Evolutionary conservation across 2,329 filamentous ascomycete genomes (phyloP), one percentile per base, ranked within the genome.

Genomic region (Bisporella sp.): DNA sequence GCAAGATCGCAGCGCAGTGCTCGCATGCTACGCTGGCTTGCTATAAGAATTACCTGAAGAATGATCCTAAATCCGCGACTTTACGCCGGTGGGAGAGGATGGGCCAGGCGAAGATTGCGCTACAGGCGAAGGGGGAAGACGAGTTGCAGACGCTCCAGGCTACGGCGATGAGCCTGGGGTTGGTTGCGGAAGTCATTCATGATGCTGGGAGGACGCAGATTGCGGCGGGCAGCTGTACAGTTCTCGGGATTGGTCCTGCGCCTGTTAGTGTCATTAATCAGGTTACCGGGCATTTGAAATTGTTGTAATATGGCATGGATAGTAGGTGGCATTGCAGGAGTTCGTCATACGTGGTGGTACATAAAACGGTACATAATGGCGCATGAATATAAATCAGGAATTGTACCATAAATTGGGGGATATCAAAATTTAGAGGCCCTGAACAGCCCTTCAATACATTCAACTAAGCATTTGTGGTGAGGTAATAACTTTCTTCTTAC

Each of bases 141-240:
- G 89, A 95, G 65, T 70, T 95, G 59, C 71, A 93, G 54, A 72
- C 73, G 55, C 70, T 87, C 59, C 85, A 91, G 71, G 87, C 84
- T 48, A 83, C 85, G 67, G 93, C 93, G 3, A 77, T 89, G 55
- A 89, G 84, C 65, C 67, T 96, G 52, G 92, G 93, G 1, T 69
- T 99, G 52, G 91, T 89, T 54, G 89, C 92, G 48, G 86, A 92
- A 67, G 83, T 96, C 48, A 92, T 99, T 58, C 84, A 88, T 63
- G 93, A 99, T 70, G 93, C 93, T n/a, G 93, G 93, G 11, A 81
- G 93, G 54, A 99, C 93, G 43, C 93, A 99, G 78, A 97, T 99
- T 68, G 91, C 90, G 47, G 84, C 87, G 41, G 92, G 93, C 13
- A 96, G 90, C 68, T 79, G 89, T 67, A 99, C 93, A 0, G 93